Base-by-base conservation (phyloP, 1,139 yeast genomes). In the Candida labiduridarum region DNA sequence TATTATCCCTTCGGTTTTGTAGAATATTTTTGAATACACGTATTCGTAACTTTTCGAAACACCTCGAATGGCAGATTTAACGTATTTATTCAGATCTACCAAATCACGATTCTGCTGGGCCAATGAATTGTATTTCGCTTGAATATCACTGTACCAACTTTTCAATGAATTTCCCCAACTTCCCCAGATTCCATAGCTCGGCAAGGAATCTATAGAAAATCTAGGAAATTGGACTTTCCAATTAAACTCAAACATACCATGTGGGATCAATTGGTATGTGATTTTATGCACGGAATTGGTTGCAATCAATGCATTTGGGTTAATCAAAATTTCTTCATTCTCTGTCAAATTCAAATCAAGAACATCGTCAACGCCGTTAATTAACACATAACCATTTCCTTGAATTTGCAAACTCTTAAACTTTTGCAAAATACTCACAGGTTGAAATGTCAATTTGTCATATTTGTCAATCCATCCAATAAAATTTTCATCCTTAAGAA, bases 381-480 rank as follows among this genome's bases (percentile, higher is more conserved):
- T 52, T 2, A 77, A 72, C 9, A 77, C 45, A 5, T 54, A 57
- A 0, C 82, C 83, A 19, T 64, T 63, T 0, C 82, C 82, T 10
- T 44, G 31, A 3, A 69, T 59, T 35, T 56, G 44, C 8, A 64
- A 50, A 41, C 72, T 62, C 3, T 56, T 56, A 49, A 53, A 59
- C 25, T 58, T 62, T 7, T 56, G 55, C n/a, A 69, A 52, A 5
- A 58, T 47, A 11, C 51, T 45, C 9, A 44, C 42, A 4, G 63
- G 57, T n/a, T 47, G 47, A 16, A 77, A 47, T 19, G 62, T 56
- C 14, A 75, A 36, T 36, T 44, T 44, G 15, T 25, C 29, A 25
- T 27, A 44, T 5, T 44, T 52, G 49, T 70, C 66, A 44, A 66
- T 65, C 83, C 83, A 79, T 1, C 81, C 81, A 14, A 76, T 63